Evolutionary conservation across 768 basidiomycete genomes (phyloP).

Genomic region (Suillus fuscotomentosus): DNA sequence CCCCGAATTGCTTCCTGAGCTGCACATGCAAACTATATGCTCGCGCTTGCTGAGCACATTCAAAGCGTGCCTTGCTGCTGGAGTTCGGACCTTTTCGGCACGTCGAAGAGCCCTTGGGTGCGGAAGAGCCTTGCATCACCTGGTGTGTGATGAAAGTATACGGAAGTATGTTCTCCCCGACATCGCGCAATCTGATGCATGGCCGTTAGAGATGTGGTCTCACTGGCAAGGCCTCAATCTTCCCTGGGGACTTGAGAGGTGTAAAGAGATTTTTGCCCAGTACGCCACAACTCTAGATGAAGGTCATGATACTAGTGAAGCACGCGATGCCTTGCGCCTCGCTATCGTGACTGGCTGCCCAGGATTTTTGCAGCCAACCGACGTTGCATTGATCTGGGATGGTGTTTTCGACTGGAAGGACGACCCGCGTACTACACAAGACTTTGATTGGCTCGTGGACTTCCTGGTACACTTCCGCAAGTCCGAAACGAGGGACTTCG

Average conservation of each 20-base stretch:
- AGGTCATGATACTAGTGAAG: neutral
- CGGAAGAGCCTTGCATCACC: neutral
- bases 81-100: neutral
- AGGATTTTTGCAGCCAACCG: neutral
- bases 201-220: neutral
- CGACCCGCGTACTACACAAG: neutral
- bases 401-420: neutral
- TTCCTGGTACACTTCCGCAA: constrained; percentile 4
- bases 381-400: neutral
- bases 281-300: neutral
- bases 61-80: neutral
- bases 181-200: too few species aligned
- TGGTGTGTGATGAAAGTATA: neutral
- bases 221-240: neutral
- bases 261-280: neutral
- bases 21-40: neutral
- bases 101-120: constrained; percentile 1
- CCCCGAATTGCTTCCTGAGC: neutral
- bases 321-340: constrained; percentile 4
- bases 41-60: neutral
- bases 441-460: constrained; percentile 7
- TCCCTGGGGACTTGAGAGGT: neutral
- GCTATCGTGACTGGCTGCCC: constrained; percentile 1
- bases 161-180: too few species aligned
- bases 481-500: neutral